phyloP scores from a whole-genome alignment of 352 stramenopile genomes.

The Aphanomyces astaci region DNA sequence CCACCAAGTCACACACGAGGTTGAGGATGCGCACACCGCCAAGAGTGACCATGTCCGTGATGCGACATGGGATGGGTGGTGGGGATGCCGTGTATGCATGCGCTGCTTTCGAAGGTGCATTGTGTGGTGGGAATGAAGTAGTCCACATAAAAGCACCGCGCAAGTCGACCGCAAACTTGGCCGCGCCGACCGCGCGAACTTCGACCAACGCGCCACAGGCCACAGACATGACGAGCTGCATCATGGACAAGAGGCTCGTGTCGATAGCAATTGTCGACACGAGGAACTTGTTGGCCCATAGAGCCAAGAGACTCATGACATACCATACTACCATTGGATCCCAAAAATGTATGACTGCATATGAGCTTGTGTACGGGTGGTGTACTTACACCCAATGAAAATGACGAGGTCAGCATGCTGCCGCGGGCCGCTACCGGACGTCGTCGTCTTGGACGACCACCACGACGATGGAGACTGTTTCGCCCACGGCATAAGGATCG shows the following conservation, averaged over 20 bases:
- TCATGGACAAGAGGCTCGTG: conserved; percentile 68
- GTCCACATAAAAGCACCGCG: conserved; percentile 27
- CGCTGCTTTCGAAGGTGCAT: no score
- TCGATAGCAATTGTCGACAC: conserved; percentile 64
- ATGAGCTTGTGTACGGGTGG: no score
- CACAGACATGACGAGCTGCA: conserved; percentile 73
- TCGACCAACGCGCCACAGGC: conserved; percentile 58
- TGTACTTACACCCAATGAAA: not conserved
- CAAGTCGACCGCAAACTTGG: not conserved
- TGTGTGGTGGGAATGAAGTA: conserved; percentile 36
- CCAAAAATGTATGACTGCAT: not conserved
- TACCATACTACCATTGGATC: conserved; percentile 50
- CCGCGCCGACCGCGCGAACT: conserved; percentile 52
- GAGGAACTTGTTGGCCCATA: conserved; percentile 81
- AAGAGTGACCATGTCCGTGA: conserved; percentile 81
- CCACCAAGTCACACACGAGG: conserved; percentile 82
- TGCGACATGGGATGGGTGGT: no score
- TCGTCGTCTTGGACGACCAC: no score
- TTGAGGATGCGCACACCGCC: conserved; percentile 76
- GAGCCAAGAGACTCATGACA: conserved; percentile 62
- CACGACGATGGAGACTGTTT: no score
- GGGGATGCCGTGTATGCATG: no score
- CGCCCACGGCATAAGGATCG: no score
- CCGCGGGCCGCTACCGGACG: no score
- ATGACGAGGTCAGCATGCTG: not conserved